phyloP scores from a whole-genome alignment of 1,284 basidiomycete genomes.

The Exobasidium rhododendri region DNA sequence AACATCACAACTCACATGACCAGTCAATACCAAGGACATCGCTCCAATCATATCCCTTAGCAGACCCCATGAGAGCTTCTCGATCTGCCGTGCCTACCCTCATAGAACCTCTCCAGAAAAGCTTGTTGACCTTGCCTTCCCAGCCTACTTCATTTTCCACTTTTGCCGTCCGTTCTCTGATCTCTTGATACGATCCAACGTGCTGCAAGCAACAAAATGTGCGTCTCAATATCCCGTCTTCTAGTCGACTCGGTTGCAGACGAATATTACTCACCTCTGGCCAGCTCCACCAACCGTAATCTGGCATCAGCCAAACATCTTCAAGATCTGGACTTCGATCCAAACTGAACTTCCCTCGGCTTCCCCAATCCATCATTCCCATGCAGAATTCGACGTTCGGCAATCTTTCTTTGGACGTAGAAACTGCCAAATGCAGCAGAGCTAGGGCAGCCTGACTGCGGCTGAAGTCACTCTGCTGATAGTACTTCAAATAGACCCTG shows the following conservation, averaged over 20 bases:
- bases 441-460: slow-evolving; percentile 38
- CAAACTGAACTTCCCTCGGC: slow-evolving; percentile 43
- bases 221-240: no score
- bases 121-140: slow-evolving; percentile 31
- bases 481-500: slow-evolving; percentile 41
- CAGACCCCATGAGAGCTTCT: slow-evolving; percentile 28
- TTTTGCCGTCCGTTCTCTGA: slow-evolving; percentile 26
- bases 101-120: slow-evolving; percentile 48
- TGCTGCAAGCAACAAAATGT: no score
- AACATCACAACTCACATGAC: slow-evolving; percentile 21
- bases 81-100: slow-evolving; percentile 43
- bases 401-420: slow-evolving; percentile 35
- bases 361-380: slow-evolving; percentile 45
- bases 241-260: no score
- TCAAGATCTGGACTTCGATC: slow-evolving; percentile 35
- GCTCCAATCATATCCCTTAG: slow-evolving; percentile 36
- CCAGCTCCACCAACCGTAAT: slow-evolving; percentile 49
- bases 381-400: slow-evolving; percentile 53
- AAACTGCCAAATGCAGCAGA: slow-evolving; percentile 35
- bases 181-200: slow-evolving; percentile 42
- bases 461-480: slow-evolving; percentile 36
- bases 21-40: slow-evolving; percentile 39
- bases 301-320: slow-evolving; percentile 53
- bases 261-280: slow-evolving; percentile 26
- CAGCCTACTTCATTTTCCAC: slow-evolving; percentile 35